These are phyloP conservation scores for Pleodorina starrii DNA, from an alignment of 139 green algal genomes.

Conservation along the genomic window DNA sequence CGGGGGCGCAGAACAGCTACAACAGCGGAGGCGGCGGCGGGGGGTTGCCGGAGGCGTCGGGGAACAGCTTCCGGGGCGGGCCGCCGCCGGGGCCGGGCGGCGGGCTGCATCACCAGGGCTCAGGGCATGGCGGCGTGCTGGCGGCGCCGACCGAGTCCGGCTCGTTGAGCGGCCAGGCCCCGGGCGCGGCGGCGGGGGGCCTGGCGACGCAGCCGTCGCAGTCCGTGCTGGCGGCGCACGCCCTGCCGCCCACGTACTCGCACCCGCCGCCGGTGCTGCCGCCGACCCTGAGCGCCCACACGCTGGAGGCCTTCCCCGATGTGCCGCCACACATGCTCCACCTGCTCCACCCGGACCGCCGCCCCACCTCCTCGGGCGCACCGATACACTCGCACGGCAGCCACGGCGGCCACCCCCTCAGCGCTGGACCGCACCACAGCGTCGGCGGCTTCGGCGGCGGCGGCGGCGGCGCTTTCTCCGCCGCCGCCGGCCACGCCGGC, in stretches of 20 bases:
- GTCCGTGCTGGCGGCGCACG: neutral
- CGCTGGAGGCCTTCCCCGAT: conserved; percentile 43
- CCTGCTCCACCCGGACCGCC: neutral
- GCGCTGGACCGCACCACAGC: neutral
- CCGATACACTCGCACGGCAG: neutral
- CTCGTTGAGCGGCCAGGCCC: neutral
- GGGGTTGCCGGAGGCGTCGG: neutral
- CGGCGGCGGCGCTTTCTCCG: neutral
- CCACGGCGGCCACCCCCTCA: neutral
- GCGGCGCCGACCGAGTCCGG: neutral
- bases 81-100: neutral
- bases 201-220: neutral
- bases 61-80: neutral
- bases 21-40: neutral
- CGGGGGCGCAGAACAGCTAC: neutral
- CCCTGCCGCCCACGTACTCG: neutral
- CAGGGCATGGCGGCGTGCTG: neutral
- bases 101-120: neutral
- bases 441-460: neutral
- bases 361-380: neutral
- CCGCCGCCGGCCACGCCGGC: neutral
- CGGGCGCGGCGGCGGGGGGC: neutral
- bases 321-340: neutral
- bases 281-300: neutral
- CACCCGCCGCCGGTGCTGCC: conserved; percentile 3